These are phyloP conservation scores for Alloteropsis angusta DNA, from an alignment of 202 grass and related monocot genomes.

Conservation along the genomic window DNA sequence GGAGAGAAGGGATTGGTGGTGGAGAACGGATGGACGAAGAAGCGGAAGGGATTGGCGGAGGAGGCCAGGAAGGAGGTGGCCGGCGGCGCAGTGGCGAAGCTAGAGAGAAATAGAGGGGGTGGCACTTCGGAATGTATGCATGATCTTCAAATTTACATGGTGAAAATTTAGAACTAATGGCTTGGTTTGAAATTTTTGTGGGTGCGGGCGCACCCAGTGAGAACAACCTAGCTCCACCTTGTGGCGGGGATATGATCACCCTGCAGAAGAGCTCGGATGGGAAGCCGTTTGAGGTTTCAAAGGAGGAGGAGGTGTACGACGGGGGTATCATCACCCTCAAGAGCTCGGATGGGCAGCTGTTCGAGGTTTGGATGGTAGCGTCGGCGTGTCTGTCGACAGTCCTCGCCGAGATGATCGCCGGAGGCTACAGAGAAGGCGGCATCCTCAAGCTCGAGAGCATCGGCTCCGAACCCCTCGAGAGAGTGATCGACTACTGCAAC, in stretches of 20 bases:
- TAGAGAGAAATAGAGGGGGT: too few species aligned
- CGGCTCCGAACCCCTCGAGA: slow-evolving; percentile 26
- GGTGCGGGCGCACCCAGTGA: too few species aligned
- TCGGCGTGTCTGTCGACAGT: slow-evolving; percentile 39
- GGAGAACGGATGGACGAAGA: neutral
- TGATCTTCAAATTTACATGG: too few species aligned
- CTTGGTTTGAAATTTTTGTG: too few species aligned
- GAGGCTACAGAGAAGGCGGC: slow-evolving; percentile 21
- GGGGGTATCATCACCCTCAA: slow-evolving; percentile 26
- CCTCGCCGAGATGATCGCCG: slow-evolving; percentile 31
- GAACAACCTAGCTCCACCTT: too few species aligned
- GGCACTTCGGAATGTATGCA: too few species aligned
- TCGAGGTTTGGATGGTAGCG: slow-evolving; percentile 22
- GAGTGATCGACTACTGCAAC: slow-evolving; percentile 33
- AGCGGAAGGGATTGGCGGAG: neutral
- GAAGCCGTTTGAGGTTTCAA: slow-evolving; percentile 27
- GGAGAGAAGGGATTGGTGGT: neutral
- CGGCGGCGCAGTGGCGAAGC: too few species aligned
- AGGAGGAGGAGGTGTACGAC: neutral
- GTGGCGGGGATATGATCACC: slow-evolving; percentile 15
- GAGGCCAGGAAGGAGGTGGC: neutral
- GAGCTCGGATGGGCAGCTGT: slow-evolving; percentile 46
- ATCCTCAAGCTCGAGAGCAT: slow-evolving; percentile 33
- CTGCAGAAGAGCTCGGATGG: slow-evolving; percentile 52
- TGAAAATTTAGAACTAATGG: too few species aligned